phyloP scores from a whole-genome alignment of 805 yeast genomes.

The Candida manassasensis region DNA sequence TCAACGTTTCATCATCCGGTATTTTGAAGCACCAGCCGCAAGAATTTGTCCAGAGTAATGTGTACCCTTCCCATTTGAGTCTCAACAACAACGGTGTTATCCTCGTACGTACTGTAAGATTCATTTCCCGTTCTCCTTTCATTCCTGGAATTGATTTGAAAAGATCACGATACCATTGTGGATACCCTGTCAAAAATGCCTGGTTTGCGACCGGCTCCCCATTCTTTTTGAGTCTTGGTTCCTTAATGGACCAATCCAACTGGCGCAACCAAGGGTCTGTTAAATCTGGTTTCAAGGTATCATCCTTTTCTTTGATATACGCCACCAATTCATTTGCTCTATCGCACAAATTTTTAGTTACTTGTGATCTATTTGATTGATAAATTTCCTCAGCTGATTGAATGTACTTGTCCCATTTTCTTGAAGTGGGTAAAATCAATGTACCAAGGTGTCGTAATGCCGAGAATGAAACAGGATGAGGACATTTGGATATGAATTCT shows the following conservation, averaged over 20 bases:
- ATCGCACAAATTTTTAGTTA: constrained; percentile 52
- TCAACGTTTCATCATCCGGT: constrained; percentile 29
- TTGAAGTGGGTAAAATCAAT: constrained; percentile 73
- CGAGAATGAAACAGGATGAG: constrained; percentile 93
- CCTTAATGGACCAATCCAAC: constrained; percentile 76
- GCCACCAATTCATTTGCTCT: constrained; percentile 59
- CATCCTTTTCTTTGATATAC: constrained; percentile 29
- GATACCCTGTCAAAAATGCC: constrained; percentile 78
- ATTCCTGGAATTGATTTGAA: constrained; percentile 36
- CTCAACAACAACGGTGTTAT: constrained; percentile 71
- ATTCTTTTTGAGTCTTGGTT: constrained; percentile 56
- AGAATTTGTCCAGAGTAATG: constrained; percentile 72
- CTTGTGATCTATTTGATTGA: constrained; percentile 50
- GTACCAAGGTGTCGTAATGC: constrained; percentile 73
- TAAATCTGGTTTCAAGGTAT: constrained; percentile 24
- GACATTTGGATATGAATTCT: constrained; percentile 58
- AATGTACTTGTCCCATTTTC: constrained; percentile 71
- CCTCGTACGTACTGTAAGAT: constrained; percentile 67
- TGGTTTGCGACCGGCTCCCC: constrained; percentile 70
- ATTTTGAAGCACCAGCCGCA: constrained; percentile 89
- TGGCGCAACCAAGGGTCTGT: constrained; percentile 88
- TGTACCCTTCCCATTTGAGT: constrained; percentile 80
- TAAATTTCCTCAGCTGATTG: constrained; percentile 62
- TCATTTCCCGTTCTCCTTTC: constrained; percentile 36
- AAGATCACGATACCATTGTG: constrained; percentile 83